Evolutionary conservation across 306 rosid species (phyloP).

Genomic region (Geum urbanum): DNA sequence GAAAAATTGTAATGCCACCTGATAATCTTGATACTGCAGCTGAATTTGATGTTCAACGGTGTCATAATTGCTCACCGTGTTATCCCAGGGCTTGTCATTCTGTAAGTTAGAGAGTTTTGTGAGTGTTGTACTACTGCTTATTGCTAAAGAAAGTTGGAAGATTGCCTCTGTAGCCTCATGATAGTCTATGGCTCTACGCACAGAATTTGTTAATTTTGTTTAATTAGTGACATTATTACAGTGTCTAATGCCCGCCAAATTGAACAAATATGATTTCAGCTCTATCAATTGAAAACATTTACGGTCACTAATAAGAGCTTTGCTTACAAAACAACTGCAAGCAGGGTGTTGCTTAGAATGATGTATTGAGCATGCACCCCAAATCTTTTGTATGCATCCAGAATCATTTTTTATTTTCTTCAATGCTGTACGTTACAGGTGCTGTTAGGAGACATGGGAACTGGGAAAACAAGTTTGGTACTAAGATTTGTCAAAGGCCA

Average conservation of each 20-base stretch:
- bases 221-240: no score
- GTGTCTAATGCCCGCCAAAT: not conserved
- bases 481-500: slow-evolving; percentile 82
- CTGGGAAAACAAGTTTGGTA: slow-evolving; percentile 64
- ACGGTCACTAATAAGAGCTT: not conserved
- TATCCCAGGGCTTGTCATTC: not conserved
- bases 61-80: not conserved
- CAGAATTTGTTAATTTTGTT: not conserved
- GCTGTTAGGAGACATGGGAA: slow-evolving; percentile 56
- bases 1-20: not conserved
- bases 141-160: not conserved
- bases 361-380: not conserved
- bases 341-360: not conserved
- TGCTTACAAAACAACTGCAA: not conserved
- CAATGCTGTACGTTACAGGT: slow-evolving; percentile 26
- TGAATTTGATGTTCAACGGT: not conserved
- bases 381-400: not conserved
- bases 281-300: not conserved
- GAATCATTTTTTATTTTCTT: not conserved
- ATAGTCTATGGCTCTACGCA: not conserved
- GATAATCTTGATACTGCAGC: not conserved
- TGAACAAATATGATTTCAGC: not conserved
- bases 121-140: not conserved
- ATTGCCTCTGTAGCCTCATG: not conserved
- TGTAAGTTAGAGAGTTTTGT: not conserved